Evolutionary conservation across 2,329 filamentous ascomycete genomes (phyloP).

Genomic region (Monilinia fructicola): DNA sequence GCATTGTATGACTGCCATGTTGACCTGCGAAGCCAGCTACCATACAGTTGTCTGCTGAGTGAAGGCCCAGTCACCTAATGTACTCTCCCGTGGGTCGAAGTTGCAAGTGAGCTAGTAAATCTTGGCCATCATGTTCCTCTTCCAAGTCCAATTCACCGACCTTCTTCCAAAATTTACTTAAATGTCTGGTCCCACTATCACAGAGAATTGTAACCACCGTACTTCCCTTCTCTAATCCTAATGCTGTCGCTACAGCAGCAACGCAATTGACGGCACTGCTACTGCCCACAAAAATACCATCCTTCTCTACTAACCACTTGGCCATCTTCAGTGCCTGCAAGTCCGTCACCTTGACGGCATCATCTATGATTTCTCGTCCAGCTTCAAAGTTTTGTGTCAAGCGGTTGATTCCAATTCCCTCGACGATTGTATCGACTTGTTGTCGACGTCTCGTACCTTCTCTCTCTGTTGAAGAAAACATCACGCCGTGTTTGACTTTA

Average conservation of each 20-base stretch:
- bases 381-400: constrained; percentile 92
- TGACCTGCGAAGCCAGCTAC: not conserved
- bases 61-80: not conserved
- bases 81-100: not conserved
- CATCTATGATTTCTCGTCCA: constrained; percentile 81
- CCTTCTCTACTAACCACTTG: constrained; percentile 91
- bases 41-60: not conserved
- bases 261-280: constrained; percentile 97
- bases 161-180: constrained; percentile 82
- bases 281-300: constrained; percentile 91
- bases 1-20: not conserved
- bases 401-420: constrained; percentile 93
- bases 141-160: constrained; percentile 68
- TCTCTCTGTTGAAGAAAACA: constrained; percentile 86
- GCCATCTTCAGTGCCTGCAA: constrained; percentile 90
- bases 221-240: constrained; percentile 58
- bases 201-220: constrained; percentile 80
- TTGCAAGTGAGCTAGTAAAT: constrained; percentile 46
- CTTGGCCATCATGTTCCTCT: constrained; percentile 50
- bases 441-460: constrained; percentile 87
- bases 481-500: constrained; percentile 87
- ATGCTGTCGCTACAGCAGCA: constrained; percentile 68
- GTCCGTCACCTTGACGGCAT: constrained; percentile 86
- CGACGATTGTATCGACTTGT: constrained; percentile 94
- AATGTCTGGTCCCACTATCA: constrained; percentile 76